phyloP scores from a whole-genome alignment of 139 green algal genomes.

The Chara braunii region DNA sequence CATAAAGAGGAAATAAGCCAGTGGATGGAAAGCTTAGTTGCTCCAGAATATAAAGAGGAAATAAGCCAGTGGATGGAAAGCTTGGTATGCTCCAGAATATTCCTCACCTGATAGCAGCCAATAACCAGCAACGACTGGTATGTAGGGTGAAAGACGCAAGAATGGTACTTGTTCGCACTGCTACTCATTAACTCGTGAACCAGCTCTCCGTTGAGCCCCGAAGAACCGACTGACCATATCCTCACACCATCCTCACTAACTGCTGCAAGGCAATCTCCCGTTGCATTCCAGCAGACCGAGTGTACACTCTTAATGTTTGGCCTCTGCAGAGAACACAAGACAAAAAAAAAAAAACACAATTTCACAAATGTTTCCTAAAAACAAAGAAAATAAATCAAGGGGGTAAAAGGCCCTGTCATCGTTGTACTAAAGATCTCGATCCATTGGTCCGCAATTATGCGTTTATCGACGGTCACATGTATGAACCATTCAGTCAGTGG shows the following conservation, averaged over 20 bases:
- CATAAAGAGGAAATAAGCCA: no score
- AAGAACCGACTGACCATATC: constrained; percentile 28
- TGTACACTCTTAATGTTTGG: constrained; percentile 36
- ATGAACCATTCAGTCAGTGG: no score
- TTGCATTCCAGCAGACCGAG: constrained; percentile 37
- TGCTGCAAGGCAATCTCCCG: constrained; percentile 29
- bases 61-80: no score
- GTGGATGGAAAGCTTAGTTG: no score
- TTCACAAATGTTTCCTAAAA: no score
- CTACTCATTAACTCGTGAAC: constrained; percentile 41
- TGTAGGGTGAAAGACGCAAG: constrained; percentile 40
- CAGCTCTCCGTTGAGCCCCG: constrained; percentile 21
- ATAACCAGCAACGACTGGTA: constrained; percentile 38
- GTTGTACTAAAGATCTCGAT: no score
- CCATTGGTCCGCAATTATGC: no score
- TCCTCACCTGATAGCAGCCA: constrained; percentile 40
- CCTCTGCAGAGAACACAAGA: constrained; percentile 17
- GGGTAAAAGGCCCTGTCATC: no score
- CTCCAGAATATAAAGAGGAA: no score
- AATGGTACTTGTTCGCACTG: constrained; percentile 45
- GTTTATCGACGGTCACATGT: no score
- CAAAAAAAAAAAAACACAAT: constrained; percentile 6
- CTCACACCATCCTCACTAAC: constrained; percentile 33
- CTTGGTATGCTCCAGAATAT: no score
- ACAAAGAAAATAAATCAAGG: no score